Percentiles rank a stretch among this genome's conserved stretches.
Conservation (phyloP, 2,329 filamentous ascomycete species). For the Blastomyces silverae region DNA sequence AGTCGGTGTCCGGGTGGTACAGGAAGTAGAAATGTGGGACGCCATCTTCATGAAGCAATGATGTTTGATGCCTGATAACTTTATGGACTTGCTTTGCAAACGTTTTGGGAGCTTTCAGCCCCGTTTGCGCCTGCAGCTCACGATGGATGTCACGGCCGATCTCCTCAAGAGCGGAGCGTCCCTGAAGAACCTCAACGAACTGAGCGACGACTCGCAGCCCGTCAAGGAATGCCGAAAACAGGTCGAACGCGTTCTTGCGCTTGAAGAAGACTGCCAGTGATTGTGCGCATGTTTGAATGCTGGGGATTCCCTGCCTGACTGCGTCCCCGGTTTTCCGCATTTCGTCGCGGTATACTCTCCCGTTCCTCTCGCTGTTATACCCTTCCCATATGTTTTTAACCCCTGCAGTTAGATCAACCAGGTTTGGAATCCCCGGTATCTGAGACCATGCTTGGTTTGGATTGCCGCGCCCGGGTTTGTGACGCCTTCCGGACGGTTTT, state of each 20-base stretch:
- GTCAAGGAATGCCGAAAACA: conserved; percentile 1
- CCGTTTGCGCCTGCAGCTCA: not conserved
- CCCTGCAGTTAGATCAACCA: not conserved
- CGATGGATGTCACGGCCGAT: conserved; percentile 2
- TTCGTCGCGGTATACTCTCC: not conserved
- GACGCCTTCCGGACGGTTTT: not conserved
- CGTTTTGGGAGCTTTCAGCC: not conserved
- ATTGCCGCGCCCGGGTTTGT: not conserved
- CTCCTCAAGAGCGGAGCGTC: not conserved
- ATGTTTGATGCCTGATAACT: conserved; percentile 2
- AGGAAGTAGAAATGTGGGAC: conserved; percentile 6
- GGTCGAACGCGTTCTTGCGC: not conserved
- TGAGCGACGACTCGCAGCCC: not conserved
- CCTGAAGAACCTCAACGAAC: conserved; percentile 5
- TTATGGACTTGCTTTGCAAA: not conserved
- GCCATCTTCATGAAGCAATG: not conserved
- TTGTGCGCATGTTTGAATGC: not conserved
- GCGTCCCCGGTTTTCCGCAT: not conserved
- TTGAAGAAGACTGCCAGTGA: not conserved
- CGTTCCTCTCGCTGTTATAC: not conserved
- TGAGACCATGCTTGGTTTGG: not conserved
- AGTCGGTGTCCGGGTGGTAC: not conserved
- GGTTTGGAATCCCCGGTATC: not conserved
- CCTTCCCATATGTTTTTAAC: conserved; percentile 1
- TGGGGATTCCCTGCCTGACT: not conserved